phyloP scores from a whole-genome alignment of 306 rosid species.

The Hylodesmum podocarpum region DNA sequence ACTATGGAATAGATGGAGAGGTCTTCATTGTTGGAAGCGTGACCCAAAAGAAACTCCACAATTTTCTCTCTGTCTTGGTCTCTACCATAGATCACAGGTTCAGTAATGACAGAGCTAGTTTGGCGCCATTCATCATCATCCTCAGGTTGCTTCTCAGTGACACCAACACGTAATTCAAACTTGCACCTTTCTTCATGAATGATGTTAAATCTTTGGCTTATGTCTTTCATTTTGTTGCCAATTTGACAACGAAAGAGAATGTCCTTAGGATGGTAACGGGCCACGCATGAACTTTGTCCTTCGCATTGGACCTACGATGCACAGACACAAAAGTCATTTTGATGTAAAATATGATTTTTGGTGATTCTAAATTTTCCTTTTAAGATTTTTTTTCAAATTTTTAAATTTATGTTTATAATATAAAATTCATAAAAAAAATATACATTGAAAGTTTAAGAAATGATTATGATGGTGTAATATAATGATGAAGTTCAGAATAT shows the following conservation, averaged over 20 bases:
- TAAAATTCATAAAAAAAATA: too few species aligned
- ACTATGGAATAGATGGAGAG: constrained; percentile 4
- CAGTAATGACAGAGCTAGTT: neutral
- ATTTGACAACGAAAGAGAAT: neutral
- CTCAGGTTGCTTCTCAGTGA: neutral
- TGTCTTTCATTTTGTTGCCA: constrained; percentile 19
- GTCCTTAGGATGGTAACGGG: neutral
- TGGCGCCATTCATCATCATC: neutral
- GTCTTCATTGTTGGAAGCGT: neutral
- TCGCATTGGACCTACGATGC: too few species aligned
- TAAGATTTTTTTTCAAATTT: too few species aligned
- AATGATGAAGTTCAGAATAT: too few species aligned
- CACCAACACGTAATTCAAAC: neutral
- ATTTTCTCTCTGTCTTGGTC: neutral
- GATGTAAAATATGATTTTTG: too few species aligned
- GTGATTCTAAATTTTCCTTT: too few species aligned
- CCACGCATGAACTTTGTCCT: accelerated
- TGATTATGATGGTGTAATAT: too few species aligned
- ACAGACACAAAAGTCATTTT: too few species aligned
- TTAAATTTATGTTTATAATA: too few species aligned
- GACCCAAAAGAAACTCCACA: neutral
- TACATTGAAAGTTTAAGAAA: too few species aligned
- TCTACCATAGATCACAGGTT: neutral
- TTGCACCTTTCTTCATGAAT: neutral
- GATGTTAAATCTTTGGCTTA: neutral